Base-by-base conservation (phyloP, 2,329 filamentous ascomycete genomes). In the Hymenoscyphus fructigenus region DNA sequence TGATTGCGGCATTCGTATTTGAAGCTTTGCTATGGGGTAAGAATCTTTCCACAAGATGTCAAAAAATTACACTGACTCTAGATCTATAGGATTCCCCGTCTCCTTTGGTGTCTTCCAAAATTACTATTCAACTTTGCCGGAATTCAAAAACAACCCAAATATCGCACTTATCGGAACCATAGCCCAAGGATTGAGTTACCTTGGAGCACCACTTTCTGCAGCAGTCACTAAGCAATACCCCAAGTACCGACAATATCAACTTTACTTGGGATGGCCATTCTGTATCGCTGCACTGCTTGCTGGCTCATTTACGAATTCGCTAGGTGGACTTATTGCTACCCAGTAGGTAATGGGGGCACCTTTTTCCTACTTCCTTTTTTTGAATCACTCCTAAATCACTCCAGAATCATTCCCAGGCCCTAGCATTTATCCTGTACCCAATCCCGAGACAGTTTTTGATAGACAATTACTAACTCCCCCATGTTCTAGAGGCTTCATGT, bases 51-150 rank as follows among this genome's bases (percentile, higher is more conserved):
- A 6, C 28, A 29, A 29, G 3, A 29, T n/a, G 6, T 29, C 6
- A 6, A 29, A 6, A 6, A 29, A 29, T 29, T 3, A 29, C 86
- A 86, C 32, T 50, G 14, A 58, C 60, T 7, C 62, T 10, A 6
- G 10, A 10, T 41, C 36, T 17, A 15, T 50, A 90, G 88, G 88
- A 1, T 90, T 91, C 64, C 85, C 87, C 0, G 87, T 88, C 63
- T 82, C 87, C 0, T 92, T 88, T 73, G 89, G 89, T 55, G 82
- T 92, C 28, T 91, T 92, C 71, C 88, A 91, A 69, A 82, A 88
- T 60, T 89, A 90, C 75, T 91, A 91, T 74, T 83, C 80, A 41
- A 83, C 79, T 1, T 81, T 88, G 65, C 80, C 81, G 4, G 83
- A 85, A 1, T 91, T 91, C 63, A 76, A 78, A 3, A 81, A 55